These are phyloP conservation scores for Vanilla planifolia DNA, from an alignment of 106 monocot species.

Conservation along the genomic window DNA sequence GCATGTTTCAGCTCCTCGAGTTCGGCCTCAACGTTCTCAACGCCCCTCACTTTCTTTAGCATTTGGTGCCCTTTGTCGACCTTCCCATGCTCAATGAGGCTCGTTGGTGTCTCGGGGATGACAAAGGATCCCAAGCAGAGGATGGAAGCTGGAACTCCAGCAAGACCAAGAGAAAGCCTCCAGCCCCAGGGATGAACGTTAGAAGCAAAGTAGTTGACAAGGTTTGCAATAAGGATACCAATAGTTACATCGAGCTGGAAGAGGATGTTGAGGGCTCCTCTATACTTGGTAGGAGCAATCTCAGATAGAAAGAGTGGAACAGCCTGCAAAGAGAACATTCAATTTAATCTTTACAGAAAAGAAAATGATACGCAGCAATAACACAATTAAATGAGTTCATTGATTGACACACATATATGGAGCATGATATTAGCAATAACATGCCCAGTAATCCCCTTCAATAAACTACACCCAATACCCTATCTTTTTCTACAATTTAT, in stretches of 20 bases:
- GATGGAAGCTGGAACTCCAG: constrained; percentile 34
- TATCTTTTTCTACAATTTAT: too few species aligned
- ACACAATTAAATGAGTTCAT: too few species aligned
- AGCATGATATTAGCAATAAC: too few species aligned
- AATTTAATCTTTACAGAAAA: too few species aligned
- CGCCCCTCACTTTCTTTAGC: constrained; percentile 26
- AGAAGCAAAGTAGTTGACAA: constrained; percentile 33
- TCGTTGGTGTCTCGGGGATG: constrained; percentile 34
- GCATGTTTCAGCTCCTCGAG: constrained; percentile 20
- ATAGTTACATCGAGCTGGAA: constrained; percentile 48
- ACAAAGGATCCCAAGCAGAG: constrained; percentile 24
- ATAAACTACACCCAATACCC: too few species aligned
- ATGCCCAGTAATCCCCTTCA: too few species aligned
- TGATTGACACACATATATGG: too few species aligned
- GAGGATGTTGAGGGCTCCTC: constrained; percentile 43
- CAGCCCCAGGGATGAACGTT: constrained; percentile 35
- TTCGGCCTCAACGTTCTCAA: constrained; percentile 14
- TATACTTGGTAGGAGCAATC: constrained; percentile 20
- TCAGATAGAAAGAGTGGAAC: constrained; percentile 38
- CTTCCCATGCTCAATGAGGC: constrained; percentile 27
- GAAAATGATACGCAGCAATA: too few species aligned
- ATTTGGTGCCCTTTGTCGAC: constrained; percentile 2
- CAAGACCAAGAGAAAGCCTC: constrained; percentile 41
- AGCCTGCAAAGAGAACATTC: constrained; percentile 21
- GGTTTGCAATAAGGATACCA: constrained; percentile 52